Evolutionary conservation across 164 flowering plant genomes (phyloP).

Genomic region (Liriodendron chinense): DNA sequence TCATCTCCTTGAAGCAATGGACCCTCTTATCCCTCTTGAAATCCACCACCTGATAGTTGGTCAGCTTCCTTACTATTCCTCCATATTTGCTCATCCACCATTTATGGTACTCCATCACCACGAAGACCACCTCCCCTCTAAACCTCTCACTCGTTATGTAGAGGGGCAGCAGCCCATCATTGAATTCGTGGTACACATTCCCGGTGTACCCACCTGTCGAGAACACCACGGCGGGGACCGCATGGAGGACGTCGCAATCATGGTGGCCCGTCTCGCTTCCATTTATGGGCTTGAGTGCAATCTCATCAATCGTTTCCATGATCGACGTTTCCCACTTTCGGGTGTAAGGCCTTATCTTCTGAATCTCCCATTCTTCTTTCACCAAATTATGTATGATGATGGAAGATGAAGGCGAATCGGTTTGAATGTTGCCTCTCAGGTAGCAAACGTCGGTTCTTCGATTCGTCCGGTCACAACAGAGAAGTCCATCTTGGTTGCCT

Average conservation of each 20-base stretch:
- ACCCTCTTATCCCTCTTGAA: constrained; percentile 7
- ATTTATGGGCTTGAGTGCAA: background rate
- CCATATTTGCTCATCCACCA: constrained; percentile 18
- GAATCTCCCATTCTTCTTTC: background rate
- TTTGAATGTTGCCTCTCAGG: constrained; percentile 15
- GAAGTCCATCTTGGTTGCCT: background rate
- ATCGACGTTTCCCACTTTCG: constrained; percentile 14
- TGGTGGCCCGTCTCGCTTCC: background rate
- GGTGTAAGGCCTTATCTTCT: constrained; percentile 16
- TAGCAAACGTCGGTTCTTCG: constrained; percentile 12
- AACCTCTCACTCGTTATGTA: constrained; percentile 13
- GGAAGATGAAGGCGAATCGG: constrained; percentile 2
- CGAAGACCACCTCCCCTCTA: constrained; percentile 12
- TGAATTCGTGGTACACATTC: constrained; percentile 19
- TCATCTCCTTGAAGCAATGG: constrained; percentile 13
- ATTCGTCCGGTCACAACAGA: constrained; percentile 15
- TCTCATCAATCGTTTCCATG: constrained; percentile 17
- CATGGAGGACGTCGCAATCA: background rate
- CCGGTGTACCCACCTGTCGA: constrained; percentile 16
- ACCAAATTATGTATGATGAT: constrained; percentile 3
- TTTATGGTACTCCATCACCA: constrained; percentile 9
- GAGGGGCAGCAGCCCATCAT: constrained; percentile 18
- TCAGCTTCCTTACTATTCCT: constrained; percentile 5
- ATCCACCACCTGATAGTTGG: constrained; percentile 7
- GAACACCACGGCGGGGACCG: constrained; percentile 15